Evolutionary conservation across 148 eudicot species (phyloP).

Genomic region (Pharnaceum exiguum): DNA sequence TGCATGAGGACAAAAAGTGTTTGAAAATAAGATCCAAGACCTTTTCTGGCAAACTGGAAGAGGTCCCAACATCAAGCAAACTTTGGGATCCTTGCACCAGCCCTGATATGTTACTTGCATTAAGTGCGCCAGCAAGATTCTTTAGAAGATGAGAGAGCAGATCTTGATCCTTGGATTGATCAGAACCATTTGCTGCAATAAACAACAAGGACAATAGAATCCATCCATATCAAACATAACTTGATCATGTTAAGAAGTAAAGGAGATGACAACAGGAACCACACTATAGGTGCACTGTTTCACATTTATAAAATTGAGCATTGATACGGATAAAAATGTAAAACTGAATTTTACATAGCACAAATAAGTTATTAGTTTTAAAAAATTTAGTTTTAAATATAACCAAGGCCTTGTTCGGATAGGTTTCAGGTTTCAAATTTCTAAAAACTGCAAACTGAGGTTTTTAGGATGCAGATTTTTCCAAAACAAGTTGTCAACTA

Average conservation of each 20-base stretch:
- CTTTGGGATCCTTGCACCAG: constrained; percentile 45
- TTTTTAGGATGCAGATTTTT: too few relatives aligned
- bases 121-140: constrained; percentile 53
- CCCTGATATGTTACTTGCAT: constrained; percentile 40
- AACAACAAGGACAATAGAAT: neutral
- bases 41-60: constrained; percentile 48
- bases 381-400: too few relatives aligned
- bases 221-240: neutral
- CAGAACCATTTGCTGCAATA: constrained; percentile 66
- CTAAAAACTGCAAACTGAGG: too few relatives aligned
- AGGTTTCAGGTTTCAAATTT: too few relatives aligned
- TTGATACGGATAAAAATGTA: too few relatives aligned
- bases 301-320: too few relatives aligned
- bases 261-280: constrained; percentile 1
- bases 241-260: neutral
- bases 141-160: constrained; percentile 71
- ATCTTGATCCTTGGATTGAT: constrained; percentile 71
- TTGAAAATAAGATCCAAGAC: constrained; percentile 25
- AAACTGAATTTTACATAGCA: too few relatives aligned
- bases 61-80: constrained; percentile 40
- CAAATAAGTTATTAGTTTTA: too few relatives aligned
- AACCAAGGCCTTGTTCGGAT: too few relatives aligned
- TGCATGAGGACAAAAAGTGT: neutral
- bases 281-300: too few relatives aligned
- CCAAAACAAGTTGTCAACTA: too few relatives aligned